Evolutionary conservation across 306 rosid species (phyloP), one percentile per base, ranked within the genome.

Genomic region (Albizia julibrissin): DNA sequence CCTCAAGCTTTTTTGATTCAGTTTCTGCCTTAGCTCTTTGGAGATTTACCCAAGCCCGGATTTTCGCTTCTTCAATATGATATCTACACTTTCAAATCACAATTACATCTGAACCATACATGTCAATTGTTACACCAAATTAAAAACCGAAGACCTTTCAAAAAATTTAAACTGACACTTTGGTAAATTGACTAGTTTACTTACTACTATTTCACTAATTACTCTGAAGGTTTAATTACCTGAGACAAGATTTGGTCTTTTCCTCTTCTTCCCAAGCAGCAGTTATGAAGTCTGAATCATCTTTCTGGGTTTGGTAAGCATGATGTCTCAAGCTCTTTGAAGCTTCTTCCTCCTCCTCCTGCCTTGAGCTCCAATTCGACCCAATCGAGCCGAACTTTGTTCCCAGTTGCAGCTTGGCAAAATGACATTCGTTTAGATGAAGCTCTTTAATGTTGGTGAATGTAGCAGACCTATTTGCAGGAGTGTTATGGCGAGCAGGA

Each of bases 261-360:
- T 65, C 42, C n/a, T 65, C 12, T 31, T 65, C 69, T 65, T 65
- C 11, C 69, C 69, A 65, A 27, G 69, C 69, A 31, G 69, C 37
- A 37, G 21, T 14, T 1, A 12, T 62, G 69, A 21, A 14, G 10
- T 62, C 69, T 27, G 39, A 62, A 62, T 27, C 39, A 62, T 21
- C 40, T 29, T 65, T 65, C 42, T 24, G 68, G 68, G 34, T 61
- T 26, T 65, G 69, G n/a, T 8, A 14, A 31, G 69, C 40, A 31
- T 65, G 21, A 29, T 29, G 42, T 65, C 69, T 65, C 69, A 29
- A 31, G 69, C 69, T 65, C 69, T 65, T 65, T 65, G 69, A 65
- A 29, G 8, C 22, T 29, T 65, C 69, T 18, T 65, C 40, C 2
- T 65, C 69, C 4, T 65, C 69, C 22, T 65, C 69, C 7, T 65